Base-by-base conservation (phyloP, 2,329 filamentous ascomycete genomes). In the Penicillium decumbens region DNA sequence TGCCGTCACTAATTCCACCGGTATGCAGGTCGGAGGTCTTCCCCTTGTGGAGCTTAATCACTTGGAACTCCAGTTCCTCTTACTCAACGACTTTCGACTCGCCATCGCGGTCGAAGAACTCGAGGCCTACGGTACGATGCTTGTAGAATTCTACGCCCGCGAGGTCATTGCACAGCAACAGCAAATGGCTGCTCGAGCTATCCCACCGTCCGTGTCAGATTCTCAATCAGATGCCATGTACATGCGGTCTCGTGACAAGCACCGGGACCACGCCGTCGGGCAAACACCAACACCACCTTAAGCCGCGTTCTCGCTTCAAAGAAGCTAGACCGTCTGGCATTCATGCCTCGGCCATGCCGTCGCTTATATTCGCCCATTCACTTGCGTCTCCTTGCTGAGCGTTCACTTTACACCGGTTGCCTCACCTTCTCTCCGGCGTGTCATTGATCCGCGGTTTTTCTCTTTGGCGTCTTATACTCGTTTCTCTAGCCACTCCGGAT, bases 51-150 rank as follows among this genome's bases (percentile, higher is more conserved):
- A 98, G 69, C 80, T 98, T 13, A 98, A 98, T 65, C 92, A 97
- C 65, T 79, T 98, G 33, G 93, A 98, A 70, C 80, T 97, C 3
- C 93, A 98, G 71, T 98, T 98, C 66, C 79, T 98, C 4, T 79
- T 96, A 2, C 78, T 98, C 27, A 98, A 98, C 71, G 93, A 97
- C 68, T 98, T 98, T 69, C 84, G 92, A 51, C 83, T 98, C 13
- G 89, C 89, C 2, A 87, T 98, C 8, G 87, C 92, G 0, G 87
- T 97, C 12, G 93, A 97, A 73, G 92, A 97, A 64, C 81, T 98
- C 51, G 93, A 98, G 70, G 89, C 90, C 0, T 98, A 98, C 63
- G 93, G 90, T 4, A 98, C 93, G 1, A 97, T 97, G 92, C 78
- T 98, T 10, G 93, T 98, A 13, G 92, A 97, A 65, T 98, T 97